phyloP scores from a whole-genome alignment of 1,139 yeast genomes.

The Yarrowia galli region DNA sequence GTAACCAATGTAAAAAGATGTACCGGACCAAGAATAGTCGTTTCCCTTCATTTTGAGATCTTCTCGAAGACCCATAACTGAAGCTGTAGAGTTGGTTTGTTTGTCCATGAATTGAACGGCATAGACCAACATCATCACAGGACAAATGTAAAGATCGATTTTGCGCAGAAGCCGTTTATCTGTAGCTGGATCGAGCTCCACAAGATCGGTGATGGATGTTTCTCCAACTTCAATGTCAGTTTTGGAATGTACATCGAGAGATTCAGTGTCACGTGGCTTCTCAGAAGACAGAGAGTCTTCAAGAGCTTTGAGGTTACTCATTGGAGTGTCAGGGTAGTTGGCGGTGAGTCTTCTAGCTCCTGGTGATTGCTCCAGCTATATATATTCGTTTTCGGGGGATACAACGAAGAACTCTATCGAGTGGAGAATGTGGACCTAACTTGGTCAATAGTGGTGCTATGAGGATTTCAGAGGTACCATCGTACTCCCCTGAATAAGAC shows the following conservation, averaged over 20 bases:
- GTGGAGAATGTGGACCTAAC: no score
- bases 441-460: not conserved
- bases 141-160: constrained; percentile 13
- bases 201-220: not conserved
- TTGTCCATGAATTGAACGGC: constrained; percentile 28
- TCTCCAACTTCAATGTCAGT: constrained; percentile 12
- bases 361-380: no score
- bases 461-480: not conserved
- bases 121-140: constrained; percentile 18
- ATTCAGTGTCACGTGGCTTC: not conserved
- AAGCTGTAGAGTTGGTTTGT: constrained; percentile 12
- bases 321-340: no score
- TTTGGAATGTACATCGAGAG: not conserved
- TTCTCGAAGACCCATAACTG: constrained; percentile 6
- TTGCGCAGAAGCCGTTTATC: constrained; percentile 9
- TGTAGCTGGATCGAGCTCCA: constrained; percentile 9
- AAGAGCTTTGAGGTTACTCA: not conserved
- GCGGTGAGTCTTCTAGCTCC: no score
- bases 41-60: constrained; percentile 13
- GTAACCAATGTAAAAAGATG: constrained; percentile 6
- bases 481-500: no score
- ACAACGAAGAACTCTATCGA: no score
- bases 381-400: no score
- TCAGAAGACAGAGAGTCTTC: not conserved
- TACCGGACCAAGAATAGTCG: constrained; percentile 17